A percentile compares a stretch with the other conserved stretches of the same genome.
phyloP scores from a whole-genome alignment of 1,284 basidiomycete species.

The Sanghuangporus sanghuang region DNA sequence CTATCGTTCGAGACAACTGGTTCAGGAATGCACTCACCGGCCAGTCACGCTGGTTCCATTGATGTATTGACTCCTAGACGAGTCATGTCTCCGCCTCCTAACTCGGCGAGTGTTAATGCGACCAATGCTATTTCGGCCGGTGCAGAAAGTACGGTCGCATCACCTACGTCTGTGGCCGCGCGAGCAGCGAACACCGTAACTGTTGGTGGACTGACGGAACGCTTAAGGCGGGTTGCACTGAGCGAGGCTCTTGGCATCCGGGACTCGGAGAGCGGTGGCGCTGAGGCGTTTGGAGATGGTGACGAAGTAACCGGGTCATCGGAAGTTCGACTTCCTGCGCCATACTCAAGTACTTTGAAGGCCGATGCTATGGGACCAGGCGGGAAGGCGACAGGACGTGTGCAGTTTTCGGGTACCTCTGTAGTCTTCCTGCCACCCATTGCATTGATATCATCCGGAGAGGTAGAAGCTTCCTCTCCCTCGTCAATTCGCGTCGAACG shows the following conservation, averaged over 20 bases:
- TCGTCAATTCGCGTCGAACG: conserved; percentile 21
- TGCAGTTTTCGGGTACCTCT: conserved; percentile 52
- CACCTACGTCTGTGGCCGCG: conserved; percentile 1
- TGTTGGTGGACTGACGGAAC: conserved; percentile 8
- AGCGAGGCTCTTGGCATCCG: conserved; percentile 11
- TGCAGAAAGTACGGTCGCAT: conserved; percentile 2
- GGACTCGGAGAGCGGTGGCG: background rate
- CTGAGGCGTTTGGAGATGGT: conserved; percentile 8
- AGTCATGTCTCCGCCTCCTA: conserved; percentile 13
- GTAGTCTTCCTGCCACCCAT: conserved; percentile 37
- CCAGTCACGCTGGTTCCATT: conserved; percentile 14
- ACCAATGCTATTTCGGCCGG: background rate
- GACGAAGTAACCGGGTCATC: background rate
- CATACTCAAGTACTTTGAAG: conserved; percentile 1
- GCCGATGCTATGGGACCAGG: background rate
- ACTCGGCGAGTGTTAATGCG: background rate
- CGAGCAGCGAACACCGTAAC: background rate
- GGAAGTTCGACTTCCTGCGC: conserved; percentile 7
- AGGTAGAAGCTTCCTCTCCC: background rate
- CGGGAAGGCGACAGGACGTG: conserved; percentile 20
- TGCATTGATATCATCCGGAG: conserved; percentile 17
- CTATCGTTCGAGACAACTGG: conserved; percentile 9
- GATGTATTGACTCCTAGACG: conserved; percentile 15
- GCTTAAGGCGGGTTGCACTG: conserved; percentile 11
- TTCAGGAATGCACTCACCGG: conserved; percentile 10